Evolutionary conservation across 2,329 filamentous ascomycete genomes (phyloP), one percentile per base, ranked within the genome.

Genomic region (Pleoardoris graminearum): DNA sequence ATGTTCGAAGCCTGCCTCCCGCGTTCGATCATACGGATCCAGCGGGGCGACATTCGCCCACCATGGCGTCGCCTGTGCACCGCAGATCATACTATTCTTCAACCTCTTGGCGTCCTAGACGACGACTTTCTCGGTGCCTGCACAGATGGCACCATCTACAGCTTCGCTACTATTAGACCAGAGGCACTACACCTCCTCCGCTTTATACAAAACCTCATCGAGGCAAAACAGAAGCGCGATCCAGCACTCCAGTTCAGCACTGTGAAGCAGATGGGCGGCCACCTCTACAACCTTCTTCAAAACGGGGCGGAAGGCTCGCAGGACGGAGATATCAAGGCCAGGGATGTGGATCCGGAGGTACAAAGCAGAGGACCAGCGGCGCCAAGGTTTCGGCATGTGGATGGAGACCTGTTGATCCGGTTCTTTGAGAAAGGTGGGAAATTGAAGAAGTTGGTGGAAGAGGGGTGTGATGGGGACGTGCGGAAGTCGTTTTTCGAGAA

Each of bases 121-220:
- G 74, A 79, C 35, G 70, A 82, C 27, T 76, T 81, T 22, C 60
- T 84, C 12, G 77, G 79, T 21, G 77, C 77, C 19, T 78, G 78
- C 42, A 74, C 78, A 48, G 80, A 82, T 51, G 82, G 82, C 29
- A 76, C 78, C 1, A 63, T 85, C 12, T 77, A 79, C 37, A 70
- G 75, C 14, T 87, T 97, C 61, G 82, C 82, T 1, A 74, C 92
- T 12, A 74, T 97, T 0, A 76, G 80, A 8, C 64, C 81, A 16
- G 72, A 82, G 2, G 81, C 86, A 7, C 89, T 87, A 83, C 79
- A 80, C 6, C 77, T 96, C 3, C 78, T 97, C 4, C 81, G 82
- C 51, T 85, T 93, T 57, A 68, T 97, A 1, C 87, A 95, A 65
- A 87, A 88, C 53, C 69, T 95, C 27, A 62, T 73, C 22, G 60